These are phyloP conservation scores for Aspergillus sp. DNA, from an alignment of 2,329 filamentous ascomycete genomes.

Conservation along the genomic window DNA sequence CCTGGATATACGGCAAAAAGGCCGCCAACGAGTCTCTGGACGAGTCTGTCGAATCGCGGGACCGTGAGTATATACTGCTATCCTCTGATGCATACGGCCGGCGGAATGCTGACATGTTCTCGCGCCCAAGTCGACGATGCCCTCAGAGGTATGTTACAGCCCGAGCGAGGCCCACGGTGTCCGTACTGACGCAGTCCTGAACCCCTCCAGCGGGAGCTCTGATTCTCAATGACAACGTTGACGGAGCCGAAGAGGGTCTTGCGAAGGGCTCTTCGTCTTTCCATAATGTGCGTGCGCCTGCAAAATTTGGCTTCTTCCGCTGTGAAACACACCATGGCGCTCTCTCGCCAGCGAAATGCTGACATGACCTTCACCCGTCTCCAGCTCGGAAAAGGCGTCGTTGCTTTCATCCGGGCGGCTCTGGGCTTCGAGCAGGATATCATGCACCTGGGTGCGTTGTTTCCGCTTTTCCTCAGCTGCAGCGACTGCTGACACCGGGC, in stretches of 20 bases:
- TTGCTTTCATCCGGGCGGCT: conserved; percentile 75
- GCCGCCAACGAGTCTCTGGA: conserved; percentile 46
- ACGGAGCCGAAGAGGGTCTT: conserved; percentile 66
- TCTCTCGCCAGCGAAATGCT: conserved; percentile 2
- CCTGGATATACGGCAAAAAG: conserved; percentile 38
- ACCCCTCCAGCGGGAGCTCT: conserved; percentile 55
- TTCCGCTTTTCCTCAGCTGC: conserved; percentile 2
- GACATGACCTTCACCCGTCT: conserved; percentile 4
- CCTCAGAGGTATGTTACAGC: conserved; percentile 30
- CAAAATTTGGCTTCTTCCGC: too few relatives aligned
- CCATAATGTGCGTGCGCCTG: conserved; percentile 52
- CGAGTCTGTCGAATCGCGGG: conserved; percentile 48
- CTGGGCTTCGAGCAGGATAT: conserved; percentile 86
- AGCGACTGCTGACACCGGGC: conserved; percentile 12
- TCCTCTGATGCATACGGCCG: conserved; percentile 1
- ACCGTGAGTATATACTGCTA: conserved; percentile 25
- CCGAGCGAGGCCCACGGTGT: too few relatives aligned
- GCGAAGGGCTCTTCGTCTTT: conserved; percentile 71
- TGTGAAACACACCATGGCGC: too few relatives aligned
- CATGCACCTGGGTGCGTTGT: conserved; percentile 59
- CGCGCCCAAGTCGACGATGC: conserved; percentile 29
- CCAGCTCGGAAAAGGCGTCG: conserved; percentile 67
- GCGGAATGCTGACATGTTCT: conserved; percentile 11
- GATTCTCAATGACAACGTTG: conserved; percentile 86
- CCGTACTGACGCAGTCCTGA: too few relatives aligned